Conservation (phyloP, 345 rosid species). For the Streptanthus diversifolius region DNA sequence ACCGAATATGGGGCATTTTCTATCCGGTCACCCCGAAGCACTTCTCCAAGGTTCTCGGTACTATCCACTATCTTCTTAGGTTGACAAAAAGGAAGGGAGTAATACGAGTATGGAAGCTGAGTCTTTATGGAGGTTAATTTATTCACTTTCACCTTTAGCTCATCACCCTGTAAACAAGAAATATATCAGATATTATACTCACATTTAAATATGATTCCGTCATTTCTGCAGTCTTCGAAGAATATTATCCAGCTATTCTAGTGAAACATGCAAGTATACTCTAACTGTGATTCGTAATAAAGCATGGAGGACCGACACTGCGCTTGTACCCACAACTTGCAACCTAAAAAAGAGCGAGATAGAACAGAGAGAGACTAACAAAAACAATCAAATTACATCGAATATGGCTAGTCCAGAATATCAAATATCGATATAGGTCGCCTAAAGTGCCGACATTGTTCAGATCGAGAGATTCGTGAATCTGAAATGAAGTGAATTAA, state of each 20-base stretch:
- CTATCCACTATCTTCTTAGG: constrained; percentile 86
- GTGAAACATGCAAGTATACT: background rate
- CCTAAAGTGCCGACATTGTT: constrained; percentile 22
- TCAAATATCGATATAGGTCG: background rate
- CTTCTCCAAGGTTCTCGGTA: constrained; percentile 99
- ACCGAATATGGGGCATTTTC: constrained; percentile 91
- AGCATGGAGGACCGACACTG: constrained; percentile 4
- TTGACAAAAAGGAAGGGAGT: constrained; percentile 70
- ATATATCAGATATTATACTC: background rate
- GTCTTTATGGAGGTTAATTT: constrained; percentile 90
- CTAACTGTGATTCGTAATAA: background rate
- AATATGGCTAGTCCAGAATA: background rate
- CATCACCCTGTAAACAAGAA: constrained; percentile 57
- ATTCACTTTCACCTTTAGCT: constrained; percentile 84
- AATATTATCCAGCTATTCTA: background rate
- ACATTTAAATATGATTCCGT: background rate
- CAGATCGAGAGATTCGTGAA: constrained; percentile 7
- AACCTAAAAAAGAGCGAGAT: background rate
- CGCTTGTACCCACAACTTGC: background rate
- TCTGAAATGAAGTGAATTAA: constrained; percentile 1
- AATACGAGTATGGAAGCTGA: constrained; percentile 90
- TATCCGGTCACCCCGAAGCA: constrained; percentile 97
- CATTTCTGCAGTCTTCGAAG: background rate
- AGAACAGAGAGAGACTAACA: background rate
- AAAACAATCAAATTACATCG: background rate